These are phyloP conservation scores for Ophiostoma pallidulum DNA, from an alignment of 2,329 filamentous ascomycete genomes.

Conservation along the genomic window DNA sequence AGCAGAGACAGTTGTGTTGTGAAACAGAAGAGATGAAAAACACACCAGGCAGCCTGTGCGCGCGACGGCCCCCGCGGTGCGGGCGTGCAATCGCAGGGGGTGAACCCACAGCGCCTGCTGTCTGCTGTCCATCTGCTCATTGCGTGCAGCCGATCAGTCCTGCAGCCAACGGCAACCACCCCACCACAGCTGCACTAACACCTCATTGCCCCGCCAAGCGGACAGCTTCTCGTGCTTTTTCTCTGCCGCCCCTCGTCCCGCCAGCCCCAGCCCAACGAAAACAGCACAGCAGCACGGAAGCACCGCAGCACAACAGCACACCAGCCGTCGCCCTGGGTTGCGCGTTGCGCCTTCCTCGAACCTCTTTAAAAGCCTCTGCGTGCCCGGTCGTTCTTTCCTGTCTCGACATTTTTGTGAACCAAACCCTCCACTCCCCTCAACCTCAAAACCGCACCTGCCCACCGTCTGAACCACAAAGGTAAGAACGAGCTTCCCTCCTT, in stretches of 20 bases:
- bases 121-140: slow-evolving; percentile 1
- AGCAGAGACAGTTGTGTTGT: too few relatives aligned
- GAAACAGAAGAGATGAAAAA: not conserved
- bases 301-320: slow-evolving; percentile 4
- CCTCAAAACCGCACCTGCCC: slow-evolving; percentile 1
- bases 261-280: too few relatives aligned
- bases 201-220: slow-evolving; percentile 12
- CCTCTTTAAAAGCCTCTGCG: slow-evolving; percentile 6
- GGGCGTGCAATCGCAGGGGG: too few relatives aligned
- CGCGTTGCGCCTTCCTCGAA: slow-evolving; percentile 1
- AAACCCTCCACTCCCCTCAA: not conserved
- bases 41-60: not conserved
- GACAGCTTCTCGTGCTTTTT: too few relatives aligned
- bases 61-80: too few relatives aligned
- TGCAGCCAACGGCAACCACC: slow-evolving; percentile 3
- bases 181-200: slow-evolving; percentile 11
- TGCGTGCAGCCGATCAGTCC: slow-evolving; percentile 1
- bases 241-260: too few relatives aligned
- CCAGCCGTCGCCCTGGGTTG: not conserved
- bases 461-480: slow-evolving; percentile 5
- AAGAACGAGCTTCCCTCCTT: slow-evolving; percentile 2
- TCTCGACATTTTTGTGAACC: not conserved
- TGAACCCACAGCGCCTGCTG: too few relatives aligned
- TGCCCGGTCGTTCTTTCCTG: slow-evolving; percentile 2
- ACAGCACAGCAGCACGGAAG: too few relatives aligned